Evolutionary conservation across 805 yeast genomes (phyloP), one percentile per base, ranked within the genome.

Genomic region (Kockiozyma suomiensis): DNA sequence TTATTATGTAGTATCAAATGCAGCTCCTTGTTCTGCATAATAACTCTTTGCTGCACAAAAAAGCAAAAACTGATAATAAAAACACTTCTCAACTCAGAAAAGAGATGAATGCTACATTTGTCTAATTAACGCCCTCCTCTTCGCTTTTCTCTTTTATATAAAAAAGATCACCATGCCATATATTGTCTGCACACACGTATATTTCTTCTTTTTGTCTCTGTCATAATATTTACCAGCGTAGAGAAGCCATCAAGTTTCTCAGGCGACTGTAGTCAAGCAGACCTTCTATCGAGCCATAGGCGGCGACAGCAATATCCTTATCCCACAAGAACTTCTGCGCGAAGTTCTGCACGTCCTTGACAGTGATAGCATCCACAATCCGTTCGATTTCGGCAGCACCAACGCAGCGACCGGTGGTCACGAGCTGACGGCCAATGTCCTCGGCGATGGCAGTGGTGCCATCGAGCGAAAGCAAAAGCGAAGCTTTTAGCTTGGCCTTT

Each of bases 401-500:
- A 65, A 86, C 78, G 68, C 90, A 78, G 68, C 77, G 81, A 32
- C 99, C 99, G 2, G 98, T 92, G 54, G 97, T 93, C 46, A 94
- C 96, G 57, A 94, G 80, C 74, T 94, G 99, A 75, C 99, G 86
- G 28, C 99, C 99, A 68, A 94, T 90, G 75, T 94, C 98, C 76
- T 94, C 99, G 33, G 97, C 97, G 51, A 91, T 85, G 5, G 97
- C 93, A 6, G 98, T 91, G 13, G 97, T 86, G 63, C 97, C 97
- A 74, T 94, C 99, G 48, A 94, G 79, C 4, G 97, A 88, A 58
- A 94, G 79, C 52, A 94, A 80, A 56, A 94, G 79, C 0, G 97
- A 89, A 0, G 98, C 98, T 76, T 93, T 92, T 66, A 94, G 80
- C 76, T 92, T 97, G 1, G 97, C 85, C 76, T 94, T 94, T 12